Evolutionary conservation across 805 yeast genomes (phyloP).

Genomic region (Tetrapisispora pingtungensis): DNA sequence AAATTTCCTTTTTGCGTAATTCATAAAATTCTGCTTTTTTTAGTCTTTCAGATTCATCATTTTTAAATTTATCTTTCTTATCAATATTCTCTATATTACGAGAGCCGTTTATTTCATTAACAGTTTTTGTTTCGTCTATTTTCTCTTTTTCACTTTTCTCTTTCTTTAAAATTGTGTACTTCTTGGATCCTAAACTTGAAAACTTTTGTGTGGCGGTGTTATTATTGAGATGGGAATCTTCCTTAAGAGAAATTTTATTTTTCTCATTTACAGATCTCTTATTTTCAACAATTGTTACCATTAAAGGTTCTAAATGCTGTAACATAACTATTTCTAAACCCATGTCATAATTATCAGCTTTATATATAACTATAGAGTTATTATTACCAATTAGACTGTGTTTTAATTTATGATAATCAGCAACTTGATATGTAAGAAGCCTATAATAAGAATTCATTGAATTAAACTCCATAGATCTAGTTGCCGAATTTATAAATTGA

Average conservation of each 20-base stretch:
- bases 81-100: background rate
- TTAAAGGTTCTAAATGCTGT: constrained; percentile 13
- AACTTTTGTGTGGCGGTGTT: background rate
- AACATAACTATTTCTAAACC: constrained; percentile 9
- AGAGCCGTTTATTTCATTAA: background rate
- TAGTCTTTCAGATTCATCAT: constrained; percentile 29
- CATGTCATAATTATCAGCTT: constrained; percentile 22
- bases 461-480: constrained; percentile 33
- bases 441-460: constrained; percentile 63
- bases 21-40: constrained; percentile 37
- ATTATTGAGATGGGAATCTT: no score
- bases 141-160: background rate
- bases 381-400: constrained; percentile 43
- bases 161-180: background rate
- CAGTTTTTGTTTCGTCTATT: background rate
- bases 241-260: no score
- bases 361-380: constrained; percentile 36
- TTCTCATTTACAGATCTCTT: no score
- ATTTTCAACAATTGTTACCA: background rate
- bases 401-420: constrained; percentile 53
- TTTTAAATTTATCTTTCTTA: background rate
- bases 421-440: constrained; percentile 57
- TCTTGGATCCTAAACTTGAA: background rate
- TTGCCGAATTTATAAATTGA: constrained; percentile 36
- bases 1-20: constrained; percentile 32